phyloP scores from a whole-genome alignment of 768 basidiomycete genomes.

The Panus rudis region DNA sequence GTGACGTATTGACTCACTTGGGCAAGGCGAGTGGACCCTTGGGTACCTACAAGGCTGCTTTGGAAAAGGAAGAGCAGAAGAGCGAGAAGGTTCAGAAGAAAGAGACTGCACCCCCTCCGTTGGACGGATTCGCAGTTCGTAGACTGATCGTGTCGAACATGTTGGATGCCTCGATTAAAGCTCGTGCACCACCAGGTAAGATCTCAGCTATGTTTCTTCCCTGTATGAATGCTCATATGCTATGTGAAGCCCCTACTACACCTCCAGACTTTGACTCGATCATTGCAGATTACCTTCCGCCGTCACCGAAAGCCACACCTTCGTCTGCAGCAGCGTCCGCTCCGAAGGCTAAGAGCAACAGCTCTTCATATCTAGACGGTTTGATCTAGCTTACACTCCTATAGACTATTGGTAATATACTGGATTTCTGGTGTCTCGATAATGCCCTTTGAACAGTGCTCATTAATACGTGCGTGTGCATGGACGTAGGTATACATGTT shows the following conservation, averaged over 20 bases:
- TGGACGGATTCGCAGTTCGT: slow-evolving; percentile 62
- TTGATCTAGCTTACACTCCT: too few species aligned
- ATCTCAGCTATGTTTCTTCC: background rate
- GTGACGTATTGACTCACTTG: slow-evolving; percentile 82
- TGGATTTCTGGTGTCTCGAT: too few species aligned
- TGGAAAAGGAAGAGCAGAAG: slow-evolving; percentile 22
- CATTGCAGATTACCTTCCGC: slow-evolving; percentile 64
- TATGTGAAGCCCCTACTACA: slow-evolving; percentile 32
- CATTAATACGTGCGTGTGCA: too few species aligned
- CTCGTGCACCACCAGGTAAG: slow-evolving; percentile 38
- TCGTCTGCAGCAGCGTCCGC: slow-evolving; percentile 9
- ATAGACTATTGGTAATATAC: too few species aligned
- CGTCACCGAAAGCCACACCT: slow-evolving; percentile 15
- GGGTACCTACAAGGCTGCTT: slow-evolving; percentile 60
- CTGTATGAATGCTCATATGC: background rate
- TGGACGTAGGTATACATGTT: too few species aligned
- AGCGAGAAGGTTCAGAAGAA: slow-evolving; percentile 29
- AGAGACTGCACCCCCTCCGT: slow-evolving; percentile 26
- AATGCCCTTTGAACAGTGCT: too few species aligned
- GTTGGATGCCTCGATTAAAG: slow-evolving; percentile 47
- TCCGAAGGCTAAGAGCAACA: slow-evolving; percentile 15
- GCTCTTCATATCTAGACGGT: too few species aligned
- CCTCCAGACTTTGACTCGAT: slow-evolving; percentile 62
- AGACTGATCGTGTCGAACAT: slow-evolving; percentile 57
- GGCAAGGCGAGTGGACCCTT: slow-evolving; percentile 75